A percentile compares a stretch with the other conserved stretches of the same genome.
Conservation (phyloP, 2,329 filamentous ascomycete species). For the Pseudonectria buxi region DNA sequence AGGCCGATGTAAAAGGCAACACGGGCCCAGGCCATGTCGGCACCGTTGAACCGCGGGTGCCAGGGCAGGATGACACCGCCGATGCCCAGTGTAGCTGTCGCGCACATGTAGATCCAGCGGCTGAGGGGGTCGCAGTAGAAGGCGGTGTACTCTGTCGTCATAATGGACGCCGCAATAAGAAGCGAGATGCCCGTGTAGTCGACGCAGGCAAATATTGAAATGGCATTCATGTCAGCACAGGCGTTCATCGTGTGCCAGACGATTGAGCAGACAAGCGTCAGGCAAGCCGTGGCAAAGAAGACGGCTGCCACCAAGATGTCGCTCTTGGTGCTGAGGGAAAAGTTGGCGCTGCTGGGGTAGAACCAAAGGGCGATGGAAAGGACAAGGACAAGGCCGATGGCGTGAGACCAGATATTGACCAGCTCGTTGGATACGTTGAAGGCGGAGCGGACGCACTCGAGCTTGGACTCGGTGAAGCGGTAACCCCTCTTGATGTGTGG, state of each 20-base stretch:
- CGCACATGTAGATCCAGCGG: constrained; percentile 76
- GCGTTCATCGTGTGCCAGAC: constrained; percentile 99
- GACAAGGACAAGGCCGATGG: constrained; percentile 80
- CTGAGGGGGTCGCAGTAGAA: constrained; percentile 95
- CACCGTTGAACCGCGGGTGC: constrained; percentile 90
- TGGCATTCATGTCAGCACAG: constrained; percentile 79
- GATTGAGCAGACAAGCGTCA: constrained; percentile 89
- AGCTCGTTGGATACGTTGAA: constrained; percentile 86
- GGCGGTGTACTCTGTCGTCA: constrained; percentile 96
- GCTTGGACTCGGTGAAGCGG: constrained; percentile 85
- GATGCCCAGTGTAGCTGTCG: constrained; percentile 74
- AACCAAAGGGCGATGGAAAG: constrained; percentile 90
- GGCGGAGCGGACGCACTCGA: constrained; percentile 79
- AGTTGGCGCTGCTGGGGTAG: constrained; percentile 83
- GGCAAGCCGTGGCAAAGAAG: constrained; percentile 93
- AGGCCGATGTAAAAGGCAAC: constrained; percentile 89
- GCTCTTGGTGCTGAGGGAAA: constrained; percentile 75
- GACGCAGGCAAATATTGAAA: constrained; percentile 94
- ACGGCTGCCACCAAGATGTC: constrained; percentile 87
- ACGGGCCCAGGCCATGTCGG: constrained; percentile 87
- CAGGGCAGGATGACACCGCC: constrained; percentile 89
- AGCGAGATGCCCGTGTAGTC: constrained; percentile 97
- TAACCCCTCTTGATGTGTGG: constrained; percentile 89
- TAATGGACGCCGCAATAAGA: constrained; percentile 89
- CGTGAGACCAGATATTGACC: constrained; percentile 97